Conservation (phyloP, 192 early-diverging fungal species). For the Pecoramyces ruminantium region DNA sequence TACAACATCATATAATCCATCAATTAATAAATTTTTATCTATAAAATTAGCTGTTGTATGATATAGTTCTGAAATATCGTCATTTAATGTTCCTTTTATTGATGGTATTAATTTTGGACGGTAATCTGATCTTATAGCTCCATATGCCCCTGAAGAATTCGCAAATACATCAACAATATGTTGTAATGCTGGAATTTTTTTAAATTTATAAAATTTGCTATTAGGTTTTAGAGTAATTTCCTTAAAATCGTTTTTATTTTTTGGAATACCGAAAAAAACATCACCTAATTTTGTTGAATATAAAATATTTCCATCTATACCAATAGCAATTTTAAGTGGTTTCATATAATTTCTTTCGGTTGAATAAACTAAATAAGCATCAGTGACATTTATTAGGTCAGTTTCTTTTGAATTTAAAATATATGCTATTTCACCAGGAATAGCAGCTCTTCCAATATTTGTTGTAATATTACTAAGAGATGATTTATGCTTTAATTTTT, state of each 20-base stretch:
- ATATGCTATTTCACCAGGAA: slow-evolving; percentile 1
- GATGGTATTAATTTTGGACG: background rate
- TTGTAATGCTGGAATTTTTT: background rate
- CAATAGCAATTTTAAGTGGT: slow-evolving; percentile 40
- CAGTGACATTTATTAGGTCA: slow-evolving; percentile 17
- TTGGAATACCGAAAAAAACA: slow-evolving; percentile 37
- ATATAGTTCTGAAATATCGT: background rate
- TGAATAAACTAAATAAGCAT: slow-evolving; percentile 39
- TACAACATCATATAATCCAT: background rate
- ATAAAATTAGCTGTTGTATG: background rate
- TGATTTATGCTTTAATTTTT: slow-evolving; percentile 17
- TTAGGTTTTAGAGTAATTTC: background rate
- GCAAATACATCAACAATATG: background rate
- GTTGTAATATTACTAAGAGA: slow-evolving; percentile 30
- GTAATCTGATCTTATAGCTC: background rate
- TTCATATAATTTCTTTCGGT: slow-evolving; percentile 16
- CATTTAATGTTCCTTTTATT: background rate
- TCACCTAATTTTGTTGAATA: slow-evolving; percentile 46
- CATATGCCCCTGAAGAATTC: background rate
- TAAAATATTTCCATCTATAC: slow-evolving; percentile 46
- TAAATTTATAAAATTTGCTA: background rate
- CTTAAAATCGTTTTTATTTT: background rate
- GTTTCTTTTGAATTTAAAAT: slow-evolving; percentile 23
- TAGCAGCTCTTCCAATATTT: background rate
- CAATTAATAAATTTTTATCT: background rate